Percentiles rank a stretch among this genome's conserved stretches.
Conservation (phyloP, 306 rosid genomes). For the Crataegus laevigata region DNA sequence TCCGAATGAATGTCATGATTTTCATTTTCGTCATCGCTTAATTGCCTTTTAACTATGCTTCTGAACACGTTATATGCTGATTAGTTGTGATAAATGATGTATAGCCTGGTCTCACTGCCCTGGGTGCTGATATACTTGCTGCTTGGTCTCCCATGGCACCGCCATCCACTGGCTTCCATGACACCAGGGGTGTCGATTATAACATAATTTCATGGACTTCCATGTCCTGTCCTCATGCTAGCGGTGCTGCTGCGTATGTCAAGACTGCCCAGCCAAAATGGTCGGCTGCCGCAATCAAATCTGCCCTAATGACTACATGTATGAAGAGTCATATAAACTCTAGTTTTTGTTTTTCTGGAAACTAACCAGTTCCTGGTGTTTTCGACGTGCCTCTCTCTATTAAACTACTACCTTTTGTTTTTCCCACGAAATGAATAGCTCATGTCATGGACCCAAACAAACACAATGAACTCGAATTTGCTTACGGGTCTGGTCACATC, state of each 20-base stretch:
- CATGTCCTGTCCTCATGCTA: slow-evolving; percentile 30
- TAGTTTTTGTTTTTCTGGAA: neutral
- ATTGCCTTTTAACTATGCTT: neutral
- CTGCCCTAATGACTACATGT: slow-evolving; percentile 33
- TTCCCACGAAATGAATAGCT: slow-evolving; percentile 4
- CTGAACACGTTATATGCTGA: neutral
- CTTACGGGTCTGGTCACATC: slow-evolving; percentile 29
- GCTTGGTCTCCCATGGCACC: slow-evolving; percentile 26
- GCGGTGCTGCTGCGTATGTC: slow-evolving; percentile 27
- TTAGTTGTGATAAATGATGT: neutral
- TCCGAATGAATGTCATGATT: neutral
- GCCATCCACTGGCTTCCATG: neutral
- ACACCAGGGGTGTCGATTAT: slow-evolving; percentile 12
- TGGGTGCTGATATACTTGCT: slow-evolving; percentile 28
- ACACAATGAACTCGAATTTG: slow-evolving; percentile 24
- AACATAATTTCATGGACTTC: slow-evolving; percentile 25
- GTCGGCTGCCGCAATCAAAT: slow-evolving; percentile 31
- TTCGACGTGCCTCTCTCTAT: neutral
- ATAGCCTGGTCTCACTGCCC: slow-evolving; percentile 30
- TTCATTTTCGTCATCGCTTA: neutral
- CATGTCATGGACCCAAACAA: slow-evolving; percentile 12
- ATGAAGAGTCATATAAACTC: neutral
- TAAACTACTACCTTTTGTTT: neutral
- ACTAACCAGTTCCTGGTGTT: neutral
- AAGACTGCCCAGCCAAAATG: slow-evolving; percentile 28